Evolutionary conservation across 768 basidiomycete genomes (phyloP).

Genomic region (Suillus alpinus): DNA sequence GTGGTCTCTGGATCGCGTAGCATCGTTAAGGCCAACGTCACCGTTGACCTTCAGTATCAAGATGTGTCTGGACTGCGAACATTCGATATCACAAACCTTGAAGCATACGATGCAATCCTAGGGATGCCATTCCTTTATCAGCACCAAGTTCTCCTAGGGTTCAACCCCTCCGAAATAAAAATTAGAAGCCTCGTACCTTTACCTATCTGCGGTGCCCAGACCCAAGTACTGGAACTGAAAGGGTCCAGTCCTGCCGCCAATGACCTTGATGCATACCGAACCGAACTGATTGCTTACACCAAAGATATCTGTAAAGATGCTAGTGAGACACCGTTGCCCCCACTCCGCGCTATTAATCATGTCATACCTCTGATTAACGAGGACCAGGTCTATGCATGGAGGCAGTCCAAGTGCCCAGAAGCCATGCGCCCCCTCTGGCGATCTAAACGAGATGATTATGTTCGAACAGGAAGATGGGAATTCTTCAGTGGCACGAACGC

Average conservation of each 20-base stretch:
- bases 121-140: conserved; percentile 39
- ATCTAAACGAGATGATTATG: conserved; percentile 28
- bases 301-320: conserved; percentile 24
- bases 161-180: conserved; percentile 21
- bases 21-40: conserved; percentile 19
- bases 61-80: conserved; percentile 15
- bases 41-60: conserved; percentile 14
- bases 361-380: conserved; percentile 33
- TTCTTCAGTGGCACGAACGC: conserved; percentile 25
- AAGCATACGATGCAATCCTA: conserved; percentile 37
- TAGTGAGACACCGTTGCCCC: conserved; percentile 29
- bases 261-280: too few relatives aligned
- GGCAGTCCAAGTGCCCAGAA: conserved; percentile 35
- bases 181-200: conserved; percentile 13
- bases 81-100: conserved; percentile 38
- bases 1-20: conserved; percentile 29
- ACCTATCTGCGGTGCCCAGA: conserved; percentile 14
- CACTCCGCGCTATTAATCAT: conserved; percentile 34
- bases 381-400: conserved; percentile 31
- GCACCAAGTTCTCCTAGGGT: conserved; percentile 27
- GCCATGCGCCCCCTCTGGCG: conserved; percentile 22
- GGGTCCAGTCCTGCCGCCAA: neutral
- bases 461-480: conserved; percentile 37
- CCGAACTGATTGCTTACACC: conserved; percentile 21
- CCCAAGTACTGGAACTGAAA: neutral